phyloP scores from a whole-genome alignment of 768 basidiomycete species.

The Cystobasidium onofrii region DNA sequence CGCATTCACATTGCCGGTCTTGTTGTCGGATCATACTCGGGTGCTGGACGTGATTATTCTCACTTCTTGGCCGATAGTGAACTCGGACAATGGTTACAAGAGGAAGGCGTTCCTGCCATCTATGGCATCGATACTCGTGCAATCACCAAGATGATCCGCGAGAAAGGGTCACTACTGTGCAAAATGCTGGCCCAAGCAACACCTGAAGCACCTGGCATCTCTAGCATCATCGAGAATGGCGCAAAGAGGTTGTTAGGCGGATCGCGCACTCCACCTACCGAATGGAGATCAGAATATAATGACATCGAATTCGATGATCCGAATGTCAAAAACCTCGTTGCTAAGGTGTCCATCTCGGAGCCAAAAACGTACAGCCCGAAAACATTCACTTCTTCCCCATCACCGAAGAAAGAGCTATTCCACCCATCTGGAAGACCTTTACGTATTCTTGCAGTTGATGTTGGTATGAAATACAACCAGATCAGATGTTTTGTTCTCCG shows the following conservation, averaged over 20 bases:
- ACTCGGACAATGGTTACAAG: constrained; percentile 84
- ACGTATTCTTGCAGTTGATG: constrained; percentile 83
- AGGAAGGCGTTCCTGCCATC: constrained; percentile 86
- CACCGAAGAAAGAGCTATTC: constrained; percentile 25
- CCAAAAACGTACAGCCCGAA: constrained; percentile 59
- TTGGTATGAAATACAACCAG: constrained; percentile 99
- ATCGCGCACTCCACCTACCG: constrained; percentile 26
- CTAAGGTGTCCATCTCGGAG: constrained; percentile 65
- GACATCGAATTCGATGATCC: constrained; percentile 79
- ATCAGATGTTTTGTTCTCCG: constrained; percentile 88
- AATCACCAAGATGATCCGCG: constrained; percentile 89
- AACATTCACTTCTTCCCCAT: constrained; percentile 48
- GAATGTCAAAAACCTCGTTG: constrained; percentile 82
- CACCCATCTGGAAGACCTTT: constrained; percentile 58
- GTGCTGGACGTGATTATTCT: constrained; percentile 62
- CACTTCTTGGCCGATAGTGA: constrained; percentile 87
- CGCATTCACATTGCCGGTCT: constrained; percentile 88
- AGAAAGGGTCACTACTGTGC: constrained; percentile 87
- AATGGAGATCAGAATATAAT: constrained; percentile 75
- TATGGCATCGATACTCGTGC: constrained; percentile 94
- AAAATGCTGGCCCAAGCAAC: constrained; percentile 62
- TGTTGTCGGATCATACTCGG: constrained; percentile 83
- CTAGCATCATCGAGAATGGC: constrained; percentile 42
- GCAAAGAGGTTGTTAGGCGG: constrained; percentile 41
- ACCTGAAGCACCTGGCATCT: constrained; percentile 43